Conservation (phyloP, 305 asterid genomes). For the Withania somnifera region DNA sequence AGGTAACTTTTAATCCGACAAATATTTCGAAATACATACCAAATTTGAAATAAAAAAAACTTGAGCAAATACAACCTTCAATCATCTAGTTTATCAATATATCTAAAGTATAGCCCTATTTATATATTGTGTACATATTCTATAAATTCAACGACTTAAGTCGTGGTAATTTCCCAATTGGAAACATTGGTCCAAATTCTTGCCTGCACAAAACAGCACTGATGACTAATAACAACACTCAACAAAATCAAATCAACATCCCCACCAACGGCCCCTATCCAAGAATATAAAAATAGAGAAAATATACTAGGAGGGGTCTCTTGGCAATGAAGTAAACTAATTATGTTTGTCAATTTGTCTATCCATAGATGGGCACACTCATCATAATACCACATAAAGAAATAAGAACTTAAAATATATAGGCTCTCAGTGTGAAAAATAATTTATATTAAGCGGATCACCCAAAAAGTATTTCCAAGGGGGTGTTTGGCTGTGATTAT, state of each 20-base stretch:
- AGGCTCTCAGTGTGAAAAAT: too few relatives aligned
- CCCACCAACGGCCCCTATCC: not conserved
- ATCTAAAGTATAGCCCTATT: too few relatives aligned
- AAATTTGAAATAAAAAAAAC: too few relatives aligned
- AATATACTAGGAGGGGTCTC: not conserved
- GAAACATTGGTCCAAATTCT: not conserved
- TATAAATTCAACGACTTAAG: too few relatives aligned
- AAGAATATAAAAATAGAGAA: not conserved
- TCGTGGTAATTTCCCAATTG: too few relatives aligned
- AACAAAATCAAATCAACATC: not conserved
- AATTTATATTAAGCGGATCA: too few relatives aligned
- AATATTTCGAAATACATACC: too few relatives aligned
- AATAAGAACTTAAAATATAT: not conserved
- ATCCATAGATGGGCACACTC: not conserved
- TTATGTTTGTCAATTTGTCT: not conserved
- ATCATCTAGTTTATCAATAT: too few relatives aligned
- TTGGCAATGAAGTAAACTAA: not conserved
- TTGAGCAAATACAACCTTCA: too few relatives aligned
- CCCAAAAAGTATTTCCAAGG: too few relatives aligned
- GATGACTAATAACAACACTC: not conserved
- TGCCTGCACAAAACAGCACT: not conserved
- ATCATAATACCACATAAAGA: not conserved
- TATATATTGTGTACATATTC: too few relatives aligned
- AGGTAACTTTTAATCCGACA: not conserved
- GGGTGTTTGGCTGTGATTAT: too few relatives aligned